A percentile compares a stretch with the other conserved stretches of the same genome.
Evolutionary conservation across 306 rosid species (phyloP).

Genomic region (Hylodesmum podocarpum): DNA sequence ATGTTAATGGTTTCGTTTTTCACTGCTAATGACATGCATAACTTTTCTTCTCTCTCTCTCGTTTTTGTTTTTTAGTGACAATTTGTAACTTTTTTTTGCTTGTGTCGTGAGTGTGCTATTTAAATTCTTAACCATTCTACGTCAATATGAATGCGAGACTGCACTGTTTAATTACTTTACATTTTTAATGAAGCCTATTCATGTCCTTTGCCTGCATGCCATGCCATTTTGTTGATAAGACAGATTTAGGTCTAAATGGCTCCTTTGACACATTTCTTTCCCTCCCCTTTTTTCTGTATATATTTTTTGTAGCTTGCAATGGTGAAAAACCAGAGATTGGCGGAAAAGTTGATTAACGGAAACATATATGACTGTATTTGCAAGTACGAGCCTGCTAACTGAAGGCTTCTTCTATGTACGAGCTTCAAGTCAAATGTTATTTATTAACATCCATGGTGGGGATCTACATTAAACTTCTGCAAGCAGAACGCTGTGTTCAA

Average conservation of each 20-base stretch:
- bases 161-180: not conserved
- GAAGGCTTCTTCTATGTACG: constrained; percentile 22
- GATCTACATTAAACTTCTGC: constrained; percentile 8
- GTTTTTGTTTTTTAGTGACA: too few species aligned
- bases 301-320: constrained; percentile 77
- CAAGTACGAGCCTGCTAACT: constrained; percentile 73
- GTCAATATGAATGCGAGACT: not conserved
- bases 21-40: not conserved
- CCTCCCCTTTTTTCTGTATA: constrained; percentile 10
- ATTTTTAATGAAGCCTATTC: not conserved
- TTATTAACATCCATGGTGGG: not conserved
- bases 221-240: not conserved
- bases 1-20: not conserved
- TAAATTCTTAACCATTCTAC: not conserved
- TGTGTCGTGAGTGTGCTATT: not conserved
- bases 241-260: not conserved
- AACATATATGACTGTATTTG: constrained; percentile 80
- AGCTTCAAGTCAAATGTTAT: not conserved
- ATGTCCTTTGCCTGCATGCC: not conserved
- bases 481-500: not conserved
- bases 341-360: constrained; percentile 80
- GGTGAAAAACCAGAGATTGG: constrained; percentile 97
- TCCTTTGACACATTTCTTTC: not conserved
- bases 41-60: not conserved
- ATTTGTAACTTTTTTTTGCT: too few species aligned